Percentiles rank a stretch among this genome's conserved stretches.
These are phyloP conservation scores for Gracilaria gracilis DNA, from an alignment of 23 red algal species.

Conservation along the genomic window DNA sequence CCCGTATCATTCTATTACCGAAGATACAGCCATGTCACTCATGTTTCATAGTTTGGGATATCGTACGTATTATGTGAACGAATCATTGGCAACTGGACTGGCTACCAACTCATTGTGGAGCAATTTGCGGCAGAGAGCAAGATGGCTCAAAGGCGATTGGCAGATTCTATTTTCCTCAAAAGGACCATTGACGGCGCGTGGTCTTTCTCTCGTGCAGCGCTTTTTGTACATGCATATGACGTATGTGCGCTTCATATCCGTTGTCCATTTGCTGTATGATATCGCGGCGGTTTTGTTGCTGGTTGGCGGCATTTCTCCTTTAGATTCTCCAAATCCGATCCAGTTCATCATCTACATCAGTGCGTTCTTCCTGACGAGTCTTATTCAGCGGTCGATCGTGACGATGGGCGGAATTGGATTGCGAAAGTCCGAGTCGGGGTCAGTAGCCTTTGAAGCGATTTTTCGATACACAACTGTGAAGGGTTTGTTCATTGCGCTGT, in stretches of 20 bases:
- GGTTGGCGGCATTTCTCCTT: conserved; percentile 51
- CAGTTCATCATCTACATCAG: conserved; percentile 65
- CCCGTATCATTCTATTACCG: conserved; percentile 74
- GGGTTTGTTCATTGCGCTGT: conserved; percentile 63
- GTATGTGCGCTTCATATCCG: conserved; percentile 52
- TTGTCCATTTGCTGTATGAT: conserved; percentile 67
- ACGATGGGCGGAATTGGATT: conserved; percentile 47
- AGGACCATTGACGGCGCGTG: conserved; percentile 35
- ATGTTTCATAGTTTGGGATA: conserved; percentile 56
- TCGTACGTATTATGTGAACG: conserved; percentile 71
- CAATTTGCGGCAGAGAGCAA: conserved; percentile 63
- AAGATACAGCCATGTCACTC: conserved; percentile 68
- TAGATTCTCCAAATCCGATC: conserved; percentile 51
- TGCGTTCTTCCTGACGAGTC: conserved; percentile 20
- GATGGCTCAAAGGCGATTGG: conserved; percentile 77
- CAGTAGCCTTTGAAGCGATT: conserved; percentile 66
- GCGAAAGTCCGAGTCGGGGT: conserved; percentile 57
- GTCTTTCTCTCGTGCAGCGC: conserved; percentile 38
- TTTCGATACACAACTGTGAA: conserved; percentile 64
- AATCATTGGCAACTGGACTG: conserved; percentile 69
- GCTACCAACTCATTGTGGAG: conserved; percentile 63
- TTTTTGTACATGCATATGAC: conserved; percentile 70
- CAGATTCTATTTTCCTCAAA: conserved; percentile 59
- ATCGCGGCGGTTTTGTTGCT: conserved; percentile 53
- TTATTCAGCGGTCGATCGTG: conserved; percentile 37